A percentile compares a stretch with the other conserved stretches of the same genome.
Conservation (phyloP, 441 rosid genomes). For the Croton setiger region DNA sequence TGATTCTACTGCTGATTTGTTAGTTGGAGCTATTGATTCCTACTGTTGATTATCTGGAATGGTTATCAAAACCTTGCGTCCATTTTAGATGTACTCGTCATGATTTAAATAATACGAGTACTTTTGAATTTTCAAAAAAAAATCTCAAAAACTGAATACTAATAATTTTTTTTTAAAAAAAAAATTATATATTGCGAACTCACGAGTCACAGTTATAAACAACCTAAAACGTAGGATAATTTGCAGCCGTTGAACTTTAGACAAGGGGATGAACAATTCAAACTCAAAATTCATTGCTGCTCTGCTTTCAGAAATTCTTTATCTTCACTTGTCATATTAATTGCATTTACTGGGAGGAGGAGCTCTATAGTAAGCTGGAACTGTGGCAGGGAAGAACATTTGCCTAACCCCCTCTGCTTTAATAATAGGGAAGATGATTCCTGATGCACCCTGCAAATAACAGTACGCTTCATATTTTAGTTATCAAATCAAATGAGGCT, state of each 20-base stretch:
- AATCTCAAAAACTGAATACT: background rate
- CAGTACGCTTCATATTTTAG: background rate
- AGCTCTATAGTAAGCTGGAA: constrained; percentile 16
- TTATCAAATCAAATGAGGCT: background rate
- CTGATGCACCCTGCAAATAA: constrained; percentile 16
- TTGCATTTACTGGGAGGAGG: constrained; percentile 8
- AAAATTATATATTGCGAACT: background rate
- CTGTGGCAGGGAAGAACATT: constrained; percentile 16
- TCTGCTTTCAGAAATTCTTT: background rate
- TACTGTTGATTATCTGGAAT: too few relatives aligned
- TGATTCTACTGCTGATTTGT: too few relatives aligned
- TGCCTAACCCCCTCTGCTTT: constrained; percentile 20
- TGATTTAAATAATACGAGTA: too few relatives aligned
- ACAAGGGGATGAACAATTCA: background rate
- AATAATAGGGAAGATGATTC: constrained; percentile 18
- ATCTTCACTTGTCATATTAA: background rate
- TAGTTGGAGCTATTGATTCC: too few relatives aligned
- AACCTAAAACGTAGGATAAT: constrained; percentile 4
- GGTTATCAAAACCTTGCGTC: too few relatives aligned
- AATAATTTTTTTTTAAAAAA: background rate
- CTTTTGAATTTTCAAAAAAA: too few relatives aligned
- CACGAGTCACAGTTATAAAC: background rate
- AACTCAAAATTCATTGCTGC: background rate
- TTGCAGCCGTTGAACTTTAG: background rate
- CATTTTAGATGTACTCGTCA: too few relatives aligned